Conservation (phyloP, 2,329 filamentous ascomycete genomes). For the Penicillium occitanis region DNA sequence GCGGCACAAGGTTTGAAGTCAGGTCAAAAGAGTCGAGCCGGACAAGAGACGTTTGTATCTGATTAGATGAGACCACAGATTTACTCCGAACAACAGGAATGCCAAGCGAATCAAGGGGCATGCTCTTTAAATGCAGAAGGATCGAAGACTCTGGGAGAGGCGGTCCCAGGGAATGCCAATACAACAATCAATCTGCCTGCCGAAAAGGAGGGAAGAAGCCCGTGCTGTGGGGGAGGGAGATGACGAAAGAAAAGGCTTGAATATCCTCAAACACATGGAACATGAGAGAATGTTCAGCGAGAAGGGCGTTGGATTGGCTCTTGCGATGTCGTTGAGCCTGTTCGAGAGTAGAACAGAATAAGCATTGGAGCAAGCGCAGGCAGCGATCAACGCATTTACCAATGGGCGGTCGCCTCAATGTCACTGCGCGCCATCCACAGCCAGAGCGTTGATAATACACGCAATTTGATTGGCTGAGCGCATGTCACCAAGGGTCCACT, state of each 20-base stretch:
- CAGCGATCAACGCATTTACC: not conserved
- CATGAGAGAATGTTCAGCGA: not conserved
- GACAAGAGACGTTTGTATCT: not conserved
- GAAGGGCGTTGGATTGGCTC: not conserved
- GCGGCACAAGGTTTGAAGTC: not conserved
- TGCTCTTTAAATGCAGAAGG: not conserved
- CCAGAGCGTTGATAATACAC: not conserved
- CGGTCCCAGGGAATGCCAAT: not conserved
- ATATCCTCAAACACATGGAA: not conserved
- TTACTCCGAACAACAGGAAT: not conserved
- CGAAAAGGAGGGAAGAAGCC: not conserved
- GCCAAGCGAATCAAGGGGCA: constrained; percentile 8
- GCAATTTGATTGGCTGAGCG: not conserved
- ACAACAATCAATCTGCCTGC: not conserved
- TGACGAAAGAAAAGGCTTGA: not conserved
- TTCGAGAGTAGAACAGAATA: not conserved
- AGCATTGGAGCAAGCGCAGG: constrained; percentile 6
- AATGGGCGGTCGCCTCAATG: constrained; percentile 3
- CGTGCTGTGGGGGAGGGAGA: not conserved
- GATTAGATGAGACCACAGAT: not conserved
- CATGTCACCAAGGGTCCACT: not conserved
- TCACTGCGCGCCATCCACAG: constrained; percentile 5
- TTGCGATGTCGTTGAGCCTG: not conserved
- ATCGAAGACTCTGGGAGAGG: not conserved
- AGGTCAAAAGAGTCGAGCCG: constrained; percentile 2